A percentile compares a stretch with the other conserved stretches of the same genome.
Evolutionary conservation across 2,329 filamentous ascomycete genomes (phyloP).

Genomic region (Rhynchosporium graminicola): DNA sequence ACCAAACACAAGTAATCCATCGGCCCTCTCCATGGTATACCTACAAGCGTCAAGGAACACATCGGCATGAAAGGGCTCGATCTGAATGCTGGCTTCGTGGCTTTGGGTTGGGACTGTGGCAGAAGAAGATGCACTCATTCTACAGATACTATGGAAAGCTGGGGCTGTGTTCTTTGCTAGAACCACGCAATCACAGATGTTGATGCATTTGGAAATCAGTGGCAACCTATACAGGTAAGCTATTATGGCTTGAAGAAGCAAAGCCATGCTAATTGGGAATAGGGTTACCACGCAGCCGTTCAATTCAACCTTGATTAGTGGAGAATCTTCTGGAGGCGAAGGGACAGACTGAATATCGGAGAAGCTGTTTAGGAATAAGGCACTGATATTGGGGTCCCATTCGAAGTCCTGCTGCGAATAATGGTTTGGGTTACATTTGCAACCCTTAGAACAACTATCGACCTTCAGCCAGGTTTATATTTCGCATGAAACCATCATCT

Average conservation of each 20-base stretch:
- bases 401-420: constrained; percentile 49
- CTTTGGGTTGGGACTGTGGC: constrained; percentile 49
- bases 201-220: constrained; percentile 56
- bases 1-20: constrained; percentile 37
- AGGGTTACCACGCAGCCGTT: constrained; percentile 56
- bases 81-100: constrained; percentile 51
- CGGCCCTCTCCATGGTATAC: constrained; percentile 48
- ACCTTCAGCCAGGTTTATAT: constrained; percentile 34
- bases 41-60: constrained; percentile 56
- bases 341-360: constrained; percentile 53
- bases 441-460: background rate
- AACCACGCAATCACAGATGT: constrained; percentile 55
- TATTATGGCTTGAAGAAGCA: background rate
- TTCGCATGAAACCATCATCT: constrained; percentile 38
- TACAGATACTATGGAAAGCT: constrained; percentile 48
- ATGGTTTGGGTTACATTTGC: constrained; percentile 39
- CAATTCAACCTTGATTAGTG: constrained; percentile 52
- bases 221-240: constrained; percentile 50
- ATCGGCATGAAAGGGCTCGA: constrained; percentile 51
- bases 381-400: constrained; percentile 55
- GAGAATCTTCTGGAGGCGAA: constrained; percentile 59
- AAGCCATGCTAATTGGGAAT: background rate
- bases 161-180: constrained; percentile 54
- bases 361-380: constrained; percentile 55
- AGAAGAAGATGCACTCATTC: constrained; percentile 49